Percentiles rank a stretch among this genome's conserved stretches.
Conservation (phyloP, 78 protist genomes). For the Pelomyxa schiedti region DNA sequence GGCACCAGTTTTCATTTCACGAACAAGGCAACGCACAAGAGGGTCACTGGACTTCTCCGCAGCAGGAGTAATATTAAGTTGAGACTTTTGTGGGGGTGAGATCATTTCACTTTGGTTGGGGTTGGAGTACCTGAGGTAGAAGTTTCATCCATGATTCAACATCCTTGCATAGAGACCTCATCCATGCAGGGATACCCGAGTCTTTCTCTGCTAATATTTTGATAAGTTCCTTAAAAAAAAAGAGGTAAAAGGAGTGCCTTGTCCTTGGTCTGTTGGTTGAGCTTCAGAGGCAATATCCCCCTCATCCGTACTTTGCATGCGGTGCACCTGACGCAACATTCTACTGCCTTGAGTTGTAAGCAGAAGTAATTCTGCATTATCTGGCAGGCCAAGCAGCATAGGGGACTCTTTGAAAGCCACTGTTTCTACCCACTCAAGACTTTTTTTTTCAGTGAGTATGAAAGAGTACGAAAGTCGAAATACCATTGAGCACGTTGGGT, state of each 20-base stretch:
- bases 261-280: background rate
- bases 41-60: slow-evolving; percentile 63
- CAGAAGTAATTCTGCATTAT: slow-evolving; percentile 59
- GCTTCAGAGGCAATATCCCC: slow-evolving; percentile 17
- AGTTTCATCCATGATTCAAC: slow-evolving; percentile 25
- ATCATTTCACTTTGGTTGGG: background rate
- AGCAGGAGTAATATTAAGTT: slow-evolving; percentile 25
- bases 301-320: slow-evolving; percentile 35
- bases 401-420: slow-evolving; percentile 63
- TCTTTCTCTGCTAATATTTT: slow-evolving; percentile 3
- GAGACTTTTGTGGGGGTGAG: no score
- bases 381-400: slow-evolving; percentile 80
- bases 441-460: background rate
- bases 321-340: slow-evolving; percentile 7
- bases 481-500: no score
- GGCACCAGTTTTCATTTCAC: slow-evolving; percentile 59
- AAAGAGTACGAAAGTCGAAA: background rate
- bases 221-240: no score
- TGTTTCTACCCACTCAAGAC: no score
- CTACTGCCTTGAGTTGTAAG: slow-evolving; percentile 19
- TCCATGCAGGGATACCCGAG: background rate
- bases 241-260: no score
- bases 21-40: slow-evolving; percentile 61
- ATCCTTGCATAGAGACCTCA: background rate
- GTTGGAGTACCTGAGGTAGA: slow-evolving; percentile 11